Conservation (phyloP, 2,329 filamentous ascomycete species). For the Chaetothyriales sp. region DNA sequence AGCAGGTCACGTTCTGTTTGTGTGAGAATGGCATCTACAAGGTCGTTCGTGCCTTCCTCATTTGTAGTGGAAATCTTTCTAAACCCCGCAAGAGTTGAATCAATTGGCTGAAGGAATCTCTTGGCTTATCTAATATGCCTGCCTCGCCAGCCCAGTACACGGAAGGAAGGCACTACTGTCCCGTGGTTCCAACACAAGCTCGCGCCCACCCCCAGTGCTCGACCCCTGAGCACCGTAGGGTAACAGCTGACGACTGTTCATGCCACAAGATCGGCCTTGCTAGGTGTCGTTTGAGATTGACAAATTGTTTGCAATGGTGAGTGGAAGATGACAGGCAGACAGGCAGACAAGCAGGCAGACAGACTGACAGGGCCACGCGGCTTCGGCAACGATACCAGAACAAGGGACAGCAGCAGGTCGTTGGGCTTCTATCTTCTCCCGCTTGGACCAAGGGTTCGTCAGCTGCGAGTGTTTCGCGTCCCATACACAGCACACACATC, state of each 20-base stretch:
- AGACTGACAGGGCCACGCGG: neutral
- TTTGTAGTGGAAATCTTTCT: neutral
- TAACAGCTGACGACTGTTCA: neutral
- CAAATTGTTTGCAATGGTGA: neutral
- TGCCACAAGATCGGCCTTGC: neutral
- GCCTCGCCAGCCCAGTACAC: too few species aligned
- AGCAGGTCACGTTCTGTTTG: too few species aligned
- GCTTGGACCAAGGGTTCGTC: constrained; percentile 15
- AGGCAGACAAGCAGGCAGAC: too few species aligned
- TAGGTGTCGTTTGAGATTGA: neutral
- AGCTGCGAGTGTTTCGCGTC: neutral
- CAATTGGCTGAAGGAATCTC: neutral
- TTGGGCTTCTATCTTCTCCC: neutral
- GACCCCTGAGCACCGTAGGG: neutral
- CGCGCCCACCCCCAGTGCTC: neutral
- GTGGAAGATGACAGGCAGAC: neutral
- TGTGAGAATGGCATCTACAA: too few species aligned
- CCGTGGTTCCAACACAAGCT: neutral
- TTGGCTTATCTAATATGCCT: neutral
- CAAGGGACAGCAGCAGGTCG: neutral
- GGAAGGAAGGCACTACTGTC: neutral
- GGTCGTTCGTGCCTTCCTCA: too few species aligned
- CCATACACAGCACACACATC: neutral
- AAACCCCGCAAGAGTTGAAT: neutral
- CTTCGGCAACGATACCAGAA: neutral